These are phyloP conservation scores for Blastobotrys elegans DNA, from an alignment of 1,139 yeast species.

Conservation along the genomic window DNA sequence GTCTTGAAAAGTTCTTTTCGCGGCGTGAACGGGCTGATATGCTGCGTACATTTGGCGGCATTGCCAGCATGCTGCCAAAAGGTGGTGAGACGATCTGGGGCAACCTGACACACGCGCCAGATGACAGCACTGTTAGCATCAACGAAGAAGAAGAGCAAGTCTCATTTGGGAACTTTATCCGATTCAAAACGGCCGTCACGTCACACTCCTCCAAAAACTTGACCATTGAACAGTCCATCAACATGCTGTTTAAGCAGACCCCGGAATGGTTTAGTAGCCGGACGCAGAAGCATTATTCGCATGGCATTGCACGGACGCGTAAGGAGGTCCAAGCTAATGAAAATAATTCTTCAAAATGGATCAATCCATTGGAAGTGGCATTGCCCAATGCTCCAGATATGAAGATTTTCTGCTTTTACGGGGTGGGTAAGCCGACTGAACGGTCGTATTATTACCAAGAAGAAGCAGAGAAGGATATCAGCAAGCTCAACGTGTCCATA, in stretches of 20 bases:
- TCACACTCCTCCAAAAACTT: conserved; percentile 46
- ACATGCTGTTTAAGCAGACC: conserved; percentile 55
- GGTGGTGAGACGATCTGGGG: conserved; percentile 95
- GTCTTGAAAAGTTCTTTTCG: conserved; percentile 88
- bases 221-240: conserved; percentile 63
- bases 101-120: conserved; percentile 43
- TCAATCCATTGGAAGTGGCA: conserved; percentile 86
- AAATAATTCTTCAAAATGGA: conserved; percentile 73
- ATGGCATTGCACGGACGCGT: conserved; percentile 60
- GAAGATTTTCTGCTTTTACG: conserved; percentile 86
- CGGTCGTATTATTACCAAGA: conserved; percentile 84
- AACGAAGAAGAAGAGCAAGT: conserved; percentile 27
- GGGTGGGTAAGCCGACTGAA: conserved; percentile 94
- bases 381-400: conserved; percentile 91
- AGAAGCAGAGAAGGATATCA: conserved; percentile 40
- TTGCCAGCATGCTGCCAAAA: conserved; percentile 93
- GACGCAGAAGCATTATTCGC: conserved; percentile 66
- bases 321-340: conserved; percentile 60
- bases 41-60: conserved; percentile 84
- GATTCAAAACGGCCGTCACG: conserved; percentile 48
- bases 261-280: conserved; percentile 74
- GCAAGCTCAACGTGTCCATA: conserved; percentile 63
- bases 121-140: conserved; percentile 34
- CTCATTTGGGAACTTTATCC: conserved; percentile 71
- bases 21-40: conserved; percentile 82